Evolutionary conservation across 352 stramenopile species (phyloP).

Genomic region (Achlya hypogyna): DNA sequence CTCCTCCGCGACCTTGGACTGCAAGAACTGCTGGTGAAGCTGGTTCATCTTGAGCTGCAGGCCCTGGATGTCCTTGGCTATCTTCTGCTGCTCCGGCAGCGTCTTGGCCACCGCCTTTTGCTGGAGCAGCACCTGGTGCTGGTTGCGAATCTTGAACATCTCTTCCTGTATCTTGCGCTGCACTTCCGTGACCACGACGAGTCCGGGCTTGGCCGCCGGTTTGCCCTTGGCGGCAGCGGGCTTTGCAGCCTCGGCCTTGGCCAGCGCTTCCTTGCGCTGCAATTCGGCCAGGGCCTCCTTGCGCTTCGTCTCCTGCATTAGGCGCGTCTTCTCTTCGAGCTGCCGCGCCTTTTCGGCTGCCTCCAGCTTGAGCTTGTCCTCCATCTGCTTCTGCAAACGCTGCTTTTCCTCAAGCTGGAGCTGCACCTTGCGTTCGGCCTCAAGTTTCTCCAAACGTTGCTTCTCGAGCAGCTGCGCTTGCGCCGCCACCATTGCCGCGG

Average conservation of each 20-base stretch:
- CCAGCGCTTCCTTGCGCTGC: conserved; percentile 47
- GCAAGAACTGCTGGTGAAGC: conserved; percentile 61
- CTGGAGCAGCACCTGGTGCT: conserved; percentile 38
- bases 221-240: conserved; percentile 13
- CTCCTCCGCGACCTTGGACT: conserved; percentile 73
- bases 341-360: background rate
- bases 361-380: conserved; percentile 43
- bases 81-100: conserved; percentile 54
- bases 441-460: conserved; percentile 19
- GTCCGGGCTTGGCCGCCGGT: background rate
- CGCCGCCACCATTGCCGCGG: conserved; percentile 16
- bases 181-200: conserved; percentile 3
- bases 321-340: background rate
- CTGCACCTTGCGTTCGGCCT: background rate
- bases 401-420: conserved; percentile 35
- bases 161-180: conserved; percentile 25
- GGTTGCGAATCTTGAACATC: conserved; percentile 49
- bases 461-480: conserved; percentile 57
- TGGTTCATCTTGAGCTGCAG: background rate
- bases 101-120: conserved; percentile 66
- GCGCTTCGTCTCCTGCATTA: background rate
- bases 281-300: conserved; percentile 25
- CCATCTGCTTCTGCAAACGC: conserved; percentile 39
- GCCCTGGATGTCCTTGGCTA: conserved; percentile 32
- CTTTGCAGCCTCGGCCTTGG: conserved; percentile 30